phyloP scores from a whole-genome alignment of 768 basidiomycete species.

The Leucocoprinus birnbaumii region DNA sequence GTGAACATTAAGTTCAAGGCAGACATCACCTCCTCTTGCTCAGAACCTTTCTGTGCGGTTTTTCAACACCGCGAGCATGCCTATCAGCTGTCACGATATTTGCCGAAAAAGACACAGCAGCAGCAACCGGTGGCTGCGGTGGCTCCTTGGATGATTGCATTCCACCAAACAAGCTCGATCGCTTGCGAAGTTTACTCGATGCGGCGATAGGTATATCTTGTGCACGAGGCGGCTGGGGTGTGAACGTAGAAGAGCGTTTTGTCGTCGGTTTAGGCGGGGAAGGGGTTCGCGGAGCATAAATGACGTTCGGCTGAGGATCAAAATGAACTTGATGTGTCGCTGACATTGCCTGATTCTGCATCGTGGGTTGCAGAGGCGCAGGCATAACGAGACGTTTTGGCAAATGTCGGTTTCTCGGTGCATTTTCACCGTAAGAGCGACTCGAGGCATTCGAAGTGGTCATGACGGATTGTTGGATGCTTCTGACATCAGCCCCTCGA shows the following conservation, averaged over 20 bases:
- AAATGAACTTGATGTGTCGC: slow-evolving; percentile 3
- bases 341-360: slow-evolving; percentile 5
- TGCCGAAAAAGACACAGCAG: slow-evolving; percentile 27
- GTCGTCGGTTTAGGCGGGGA: slow-evolving; percentile 8
- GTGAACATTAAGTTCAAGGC: too few species aligned
- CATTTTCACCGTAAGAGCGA: slow-evolving; percentile 20
- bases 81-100: slow-evolving; percentile 19
- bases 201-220: slow-evolving; percentile 20
- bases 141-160: slow-evolving; percentile 14
- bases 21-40: slow-evolving; percentile 35
- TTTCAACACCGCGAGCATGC: slow-evolving; percentile 19
- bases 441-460: slow-evolving; percentile 21
- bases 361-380: slow-evolving; percentile 48
- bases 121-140: slow-evolving; percentile 21
- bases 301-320: slow-evolving; percentile 6
- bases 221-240: slow-evolving; percentile 11
- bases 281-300: slow-evolving; percentile 1
- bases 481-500: slow-evolving; percentile 10
- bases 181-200: slow-evolving; percentile 27
- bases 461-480: slow-evolving; percentile 23
- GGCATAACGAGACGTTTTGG: slow-evolving; percentile 78
- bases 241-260: slow-evolving; percentile 6
- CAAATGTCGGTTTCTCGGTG: slow-evolving; percentile 29
- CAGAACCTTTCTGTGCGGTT: slow-evolving; percentile 33
- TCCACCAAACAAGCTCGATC: slow-evolving; percentile 20